Percentiles rank a stretch among this genome's conserved stretches.
These are phyloP conservation scores for Gossypium stocksii DNA, from an alignment of 345 rosid genomes.

Conservation along the genomic window DNA sequence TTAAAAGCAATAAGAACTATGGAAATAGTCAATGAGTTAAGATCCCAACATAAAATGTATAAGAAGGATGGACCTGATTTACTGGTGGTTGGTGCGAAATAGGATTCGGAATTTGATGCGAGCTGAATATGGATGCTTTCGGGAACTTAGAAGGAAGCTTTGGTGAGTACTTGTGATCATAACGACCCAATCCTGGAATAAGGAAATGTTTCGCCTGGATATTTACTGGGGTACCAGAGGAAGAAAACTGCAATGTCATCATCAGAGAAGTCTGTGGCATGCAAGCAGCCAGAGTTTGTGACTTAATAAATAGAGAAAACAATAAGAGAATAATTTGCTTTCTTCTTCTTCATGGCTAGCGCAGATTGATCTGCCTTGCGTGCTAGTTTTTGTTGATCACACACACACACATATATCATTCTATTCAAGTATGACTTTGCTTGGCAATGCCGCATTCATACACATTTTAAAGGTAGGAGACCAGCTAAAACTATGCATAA, in stretches of 20 bases:
- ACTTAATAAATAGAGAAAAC: slow-evolving; percentile 18
- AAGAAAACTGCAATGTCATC: slow-evolving; percentile 25
- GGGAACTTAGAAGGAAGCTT: slow-evolving; percentile 19
- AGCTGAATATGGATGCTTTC: slow-evolving; percentile 21
- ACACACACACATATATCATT: not conserved
- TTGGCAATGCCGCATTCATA: not conserved
- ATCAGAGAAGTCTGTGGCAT: slow-evolving; percentile 8
- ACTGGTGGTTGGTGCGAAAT: slow-evolving; percentile 27
- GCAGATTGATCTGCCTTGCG: slow-evolving; percentile 18
- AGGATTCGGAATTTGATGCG: slow-evolving; percentile 30
- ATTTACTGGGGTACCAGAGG: slow-evolving; percentile 7
- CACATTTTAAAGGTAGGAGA: slow-evolving; percentile 5
- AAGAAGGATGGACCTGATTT: slow-evolving; percentile 39
- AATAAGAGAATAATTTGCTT: slow-evolving; percentile 33
- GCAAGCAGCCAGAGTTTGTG: not conserved
- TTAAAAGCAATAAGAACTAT: not conserved
- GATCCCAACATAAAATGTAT: not conserved
- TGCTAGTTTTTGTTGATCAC: slow-evolving; percentile 5
- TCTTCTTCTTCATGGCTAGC: slow-evolving; percentile 31
- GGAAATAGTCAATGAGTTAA: not conserved
- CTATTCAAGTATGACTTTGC: not conserved
- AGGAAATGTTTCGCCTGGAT: slow-evolving; percentile 19
- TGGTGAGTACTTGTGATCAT: slow-evolving; percentile 11
- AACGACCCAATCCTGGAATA: slow-evolving; percentile 10
- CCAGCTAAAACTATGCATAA: not conserved